Percentiles rank a stretch among this genome's conserved stretches.
These are phyloP conservation scores for Coelastrella sp. DNA, from an alignment of 139 green algal species.

Conservation along the genomic window DNA sequence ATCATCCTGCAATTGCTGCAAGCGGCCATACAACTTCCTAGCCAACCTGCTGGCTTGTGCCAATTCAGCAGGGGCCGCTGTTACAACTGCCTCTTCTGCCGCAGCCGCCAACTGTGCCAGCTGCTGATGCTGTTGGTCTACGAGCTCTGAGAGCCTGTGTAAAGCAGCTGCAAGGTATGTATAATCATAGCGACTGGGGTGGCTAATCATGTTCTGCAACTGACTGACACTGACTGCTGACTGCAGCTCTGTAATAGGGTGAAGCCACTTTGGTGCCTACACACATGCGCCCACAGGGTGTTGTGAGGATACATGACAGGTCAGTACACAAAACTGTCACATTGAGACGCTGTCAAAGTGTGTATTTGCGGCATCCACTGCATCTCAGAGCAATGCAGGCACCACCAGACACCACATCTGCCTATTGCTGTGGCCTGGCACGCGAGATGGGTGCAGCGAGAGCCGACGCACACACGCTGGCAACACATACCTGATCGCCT, in stretches of 20 bases:
- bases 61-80: neutral
- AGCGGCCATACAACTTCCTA: neutral
- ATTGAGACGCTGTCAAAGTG: no score
- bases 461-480: neutral
- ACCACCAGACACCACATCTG: no score
- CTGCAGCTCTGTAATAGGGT: conserved; percentile 25
- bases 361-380: no score
- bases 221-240: conserved; percentile 8
- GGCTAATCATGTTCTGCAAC: conserved; percentile 19
- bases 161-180: conserved; percentile 40
- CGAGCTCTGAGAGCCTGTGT: conserved; percentile 21
- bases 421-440: neutral
- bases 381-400: no score
- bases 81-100: neutral
- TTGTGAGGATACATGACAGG: neutral
- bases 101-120: neutral
- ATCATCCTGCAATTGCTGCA: conserved; percentile 28
- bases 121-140: conserved; percentile 14
- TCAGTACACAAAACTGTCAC: no score
- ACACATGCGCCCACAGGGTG: neutral
- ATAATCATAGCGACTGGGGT: conserved; percentile 36
- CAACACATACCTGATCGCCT: conserved; percentile 3
- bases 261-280: conserved; percentile 28
- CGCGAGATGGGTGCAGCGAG: neutral
- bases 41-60: neutral